Percentiles rank a stretch among this genome's conserved stretches.
Evolutionary conservation across 805 yeast genomes (phyloP).

Genomic region (Saccharomycopsis oosterbeekiorum): DNA sequence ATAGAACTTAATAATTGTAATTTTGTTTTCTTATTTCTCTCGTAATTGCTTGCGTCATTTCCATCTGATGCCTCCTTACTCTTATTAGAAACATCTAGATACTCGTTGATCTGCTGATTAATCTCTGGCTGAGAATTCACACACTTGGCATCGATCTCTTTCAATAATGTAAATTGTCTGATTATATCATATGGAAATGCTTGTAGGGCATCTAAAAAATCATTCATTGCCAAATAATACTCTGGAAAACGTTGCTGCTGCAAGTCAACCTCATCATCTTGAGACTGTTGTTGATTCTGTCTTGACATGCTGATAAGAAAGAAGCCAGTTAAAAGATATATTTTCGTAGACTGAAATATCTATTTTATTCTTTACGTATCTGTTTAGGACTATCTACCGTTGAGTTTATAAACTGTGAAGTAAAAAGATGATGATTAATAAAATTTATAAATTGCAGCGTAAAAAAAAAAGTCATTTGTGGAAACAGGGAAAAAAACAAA

Average conservation of each 20-base stretch:
- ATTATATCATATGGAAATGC: conserved; percentile 80
- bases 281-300: background rate
- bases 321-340: background rate
- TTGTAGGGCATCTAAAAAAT: conserved; percentile 81
- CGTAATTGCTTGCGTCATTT: conserved; percentile 19
- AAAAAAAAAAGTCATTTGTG: too few relatives aligned
- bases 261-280: background rate
- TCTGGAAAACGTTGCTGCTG: background rate
- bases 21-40: background rate
- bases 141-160: conserved; percentile 94
- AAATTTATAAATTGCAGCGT: too few relatives aligned
- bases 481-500: too few relatives aligned
- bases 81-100: conserved; percentile 30
- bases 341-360: too few relatives aligned
- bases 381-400: too few relatives aligned
- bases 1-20: background rate
- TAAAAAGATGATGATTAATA: too few relatives aligned
- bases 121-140: conserved; percentile 63
- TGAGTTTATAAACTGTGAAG: too few relatives aligned
- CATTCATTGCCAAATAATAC: conserved; percentile 43
- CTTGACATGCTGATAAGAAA: background rate
- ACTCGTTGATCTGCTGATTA: conserved; percentile 39
- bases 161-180: conserved; percentile 75
- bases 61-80: conserved; percentile 8
- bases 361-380: too few relatives aligned